Percentiles rank a stretch among this genome's conserved stretches.
phyloP scores from a whole-genome alignment of 352 stramenopile species.

The Phytophthora pini region DNA sequence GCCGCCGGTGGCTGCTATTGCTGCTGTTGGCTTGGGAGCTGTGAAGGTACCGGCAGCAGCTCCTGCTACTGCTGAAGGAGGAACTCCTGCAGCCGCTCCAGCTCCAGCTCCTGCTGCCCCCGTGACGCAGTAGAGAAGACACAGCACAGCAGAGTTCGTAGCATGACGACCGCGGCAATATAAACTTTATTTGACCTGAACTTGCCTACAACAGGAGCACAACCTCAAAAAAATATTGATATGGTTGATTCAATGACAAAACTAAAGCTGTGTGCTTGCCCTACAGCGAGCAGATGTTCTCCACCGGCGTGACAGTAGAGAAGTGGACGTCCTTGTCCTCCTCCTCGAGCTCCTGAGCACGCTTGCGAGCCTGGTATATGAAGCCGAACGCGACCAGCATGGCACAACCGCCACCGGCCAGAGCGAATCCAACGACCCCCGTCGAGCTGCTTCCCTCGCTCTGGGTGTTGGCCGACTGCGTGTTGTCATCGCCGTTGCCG shows the following conservation, averaged over 20 bases:
- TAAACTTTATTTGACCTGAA: too few relatives aligned
- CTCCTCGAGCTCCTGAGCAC: slow-evolving; percentile 60
- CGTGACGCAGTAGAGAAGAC: slow-evolving; percentile 21
- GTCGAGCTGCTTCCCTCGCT: slow-evolving; percentile 7
- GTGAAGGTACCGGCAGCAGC: slow-evolving; percentile 4
- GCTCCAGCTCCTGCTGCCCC: slow-evolving; percentile 1
- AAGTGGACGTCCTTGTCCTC: slow-evolving; percentile 63
- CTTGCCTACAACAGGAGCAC: slow-evolving; percentile 4
- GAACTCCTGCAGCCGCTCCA: background rate
- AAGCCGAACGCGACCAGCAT: slow-evolving; percentile 72
- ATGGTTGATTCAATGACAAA: slow-evolving; percentile 27
- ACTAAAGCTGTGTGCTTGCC: background rate
- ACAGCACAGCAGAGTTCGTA: background rate
- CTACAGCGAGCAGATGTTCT: slow-evolving; percentile 66
- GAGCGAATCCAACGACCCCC: slow-evolving; percentile 34
- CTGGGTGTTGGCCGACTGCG: slow-evolving; percentile 56
- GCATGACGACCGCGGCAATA: background rate
- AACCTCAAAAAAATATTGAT: slow-evolving; percentile 31
- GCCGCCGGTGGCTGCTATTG: slow-evolving; percentile 23
- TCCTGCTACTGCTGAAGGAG: slow-evolving; percentile 9
- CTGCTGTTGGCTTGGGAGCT: slow-evolving; percentile 17
- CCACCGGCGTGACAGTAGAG: slow-evolving; percentile 55
- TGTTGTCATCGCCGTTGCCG: slow-evolving; percentile 28
- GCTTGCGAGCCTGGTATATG: slow-evolving; percentile 82
- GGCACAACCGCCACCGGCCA: slow-evolving; percentile 42